Evolutionary conservation across 75 land plant genomes (phyloP).

Genomic region (Sequoiadendron giganteum): DNA sequence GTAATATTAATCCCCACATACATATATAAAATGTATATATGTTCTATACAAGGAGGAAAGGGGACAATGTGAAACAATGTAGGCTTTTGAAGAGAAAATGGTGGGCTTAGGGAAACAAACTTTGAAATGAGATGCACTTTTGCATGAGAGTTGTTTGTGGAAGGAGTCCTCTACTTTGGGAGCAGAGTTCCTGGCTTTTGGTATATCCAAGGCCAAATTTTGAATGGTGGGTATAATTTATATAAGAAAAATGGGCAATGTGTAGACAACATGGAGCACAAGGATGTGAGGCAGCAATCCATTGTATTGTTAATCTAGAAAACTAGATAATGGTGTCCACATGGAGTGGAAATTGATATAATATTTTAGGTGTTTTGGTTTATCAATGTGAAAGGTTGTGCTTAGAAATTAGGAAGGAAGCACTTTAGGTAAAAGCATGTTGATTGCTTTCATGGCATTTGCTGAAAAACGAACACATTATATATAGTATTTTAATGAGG

Average conservation of each 20-base stretch:
- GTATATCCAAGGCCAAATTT: background rate
- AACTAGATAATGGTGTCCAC: background rate
- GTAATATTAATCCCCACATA: background rate
- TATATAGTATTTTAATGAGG: background rate
- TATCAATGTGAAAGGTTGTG: background rate
- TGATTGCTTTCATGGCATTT: background rate
- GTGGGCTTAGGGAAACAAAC: background rate
- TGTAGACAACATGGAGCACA: slow-evolving; percentile 8
- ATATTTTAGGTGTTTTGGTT: background rate
- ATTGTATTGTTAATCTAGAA: background rate
- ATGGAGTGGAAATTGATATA: background rate
- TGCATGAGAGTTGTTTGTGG: background rate
- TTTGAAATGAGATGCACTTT: background rate
- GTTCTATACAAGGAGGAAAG: background rate
- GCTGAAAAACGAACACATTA: background rate
- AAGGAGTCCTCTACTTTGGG: background rate
- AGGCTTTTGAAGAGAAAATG: background rate
- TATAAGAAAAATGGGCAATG: background rate
- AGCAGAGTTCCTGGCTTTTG: background rate
- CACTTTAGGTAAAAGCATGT: background rate
- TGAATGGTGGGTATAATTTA: background rate
- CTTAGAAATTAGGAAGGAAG: background rate
- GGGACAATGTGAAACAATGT: background rate
- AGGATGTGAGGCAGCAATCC: background rate
- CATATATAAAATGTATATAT: no score